Base-by-base conservation (phyloP, 805 yeast genomes). In the Suhomyces sp. region DNA sequence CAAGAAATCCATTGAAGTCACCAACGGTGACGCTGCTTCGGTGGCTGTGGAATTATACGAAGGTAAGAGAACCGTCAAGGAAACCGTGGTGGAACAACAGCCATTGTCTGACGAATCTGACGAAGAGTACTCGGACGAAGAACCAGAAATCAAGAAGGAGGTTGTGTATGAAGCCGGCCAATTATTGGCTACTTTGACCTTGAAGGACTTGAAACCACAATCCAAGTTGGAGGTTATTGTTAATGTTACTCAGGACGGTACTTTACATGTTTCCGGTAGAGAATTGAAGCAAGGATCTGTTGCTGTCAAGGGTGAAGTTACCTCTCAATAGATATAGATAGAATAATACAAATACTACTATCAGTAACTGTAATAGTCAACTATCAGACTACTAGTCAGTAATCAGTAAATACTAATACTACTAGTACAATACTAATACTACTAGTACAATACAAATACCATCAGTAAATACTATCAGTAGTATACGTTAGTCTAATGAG, bases 121-220 rank as follows among this genome's bases (percentile, higher is more conserved):
- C 58, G 70, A 65, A 15, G 73, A 68, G 49, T 73, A 69, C 55
- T 72, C 75, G 10, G 97, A 90, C 63, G 96, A 89, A 60, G 97
- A 92, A 77, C 97, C 97, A 60, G 97, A 92, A 72, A 79, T 90
- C 67, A 75, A 83, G 58, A 86, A 84, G 73, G 88, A 84, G 75
- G 87, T 87, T 59, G 85, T 84, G 46, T 85, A 84, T 77, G 81
- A 81, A 65, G 82, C 91, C 57, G 90, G 90, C 58, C 79, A 83
- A 50, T 80, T 83, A 63, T 79, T 94, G 63, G 96, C 91, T 58
- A 89, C 88, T 67, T 76, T 91, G 60, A 87, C 86, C 49, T 77
- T 92, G 56, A 83, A 85, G 69, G 90, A 84, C 61, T 86, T 84
- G 62, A 78, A 82, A 64, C 80, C 81, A 49, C 85, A 84, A 59